Percentiles rank a stretch among this genome's conserved stretches.
phyloP scores from a whole-genome alignment of 371 early-diverging fungal species.

The Lichtheimia ornata region DNA sequence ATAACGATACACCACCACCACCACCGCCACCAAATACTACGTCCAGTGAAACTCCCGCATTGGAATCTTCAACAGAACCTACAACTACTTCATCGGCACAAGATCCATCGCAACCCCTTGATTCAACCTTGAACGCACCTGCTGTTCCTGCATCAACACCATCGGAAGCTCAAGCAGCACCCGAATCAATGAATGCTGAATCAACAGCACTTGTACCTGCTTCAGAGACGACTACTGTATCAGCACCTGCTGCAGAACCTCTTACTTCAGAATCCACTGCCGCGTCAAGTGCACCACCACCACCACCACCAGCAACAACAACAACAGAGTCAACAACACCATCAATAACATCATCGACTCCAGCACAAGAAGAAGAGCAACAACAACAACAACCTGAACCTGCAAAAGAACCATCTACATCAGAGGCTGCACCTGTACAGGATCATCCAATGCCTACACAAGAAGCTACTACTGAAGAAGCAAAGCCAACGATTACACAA shows the following conservation, averaged over 20 bases:
- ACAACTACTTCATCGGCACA: background rate
- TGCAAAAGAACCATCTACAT: background rate
- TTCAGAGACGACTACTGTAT: too few relatives aligned
- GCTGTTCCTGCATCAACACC: background rate
- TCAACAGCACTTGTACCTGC: background rate
- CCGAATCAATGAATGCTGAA: background rate
- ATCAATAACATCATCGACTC: slow-evolving; percentile 2
- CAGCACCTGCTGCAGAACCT: too few relatives aligned
- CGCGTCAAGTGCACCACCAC: background rate
- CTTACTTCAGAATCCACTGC: background rate
- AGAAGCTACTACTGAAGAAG: background rate
- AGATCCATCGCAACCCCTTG: slow-evolving; percentile 1
- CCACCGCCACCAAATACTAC: too few relatives aligned
- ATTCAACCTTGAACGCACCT: background rate
- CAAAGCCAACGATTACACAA: background rate
- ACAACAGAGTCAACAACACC: background rate
- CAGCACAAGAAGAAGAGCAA: background rate
- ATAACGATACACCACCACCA: too few relatives aligned
- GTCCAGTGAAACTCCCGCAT: background rate
- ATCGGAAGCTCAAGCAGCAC: background rate
- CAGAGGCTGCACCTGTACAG: background rate
- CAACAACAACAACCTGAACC: background rate
- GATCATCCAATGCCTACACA: slow-evolving; percentile 1
- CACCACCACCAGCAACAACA: background rate
- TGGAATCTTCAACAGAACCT: background rate